Percentiles rank a stretch among this genome's conserved stretches.
phyloP scores from a whole-genome alignment of 23 red algal species.

The Gracilaria gracilis region DNA sequence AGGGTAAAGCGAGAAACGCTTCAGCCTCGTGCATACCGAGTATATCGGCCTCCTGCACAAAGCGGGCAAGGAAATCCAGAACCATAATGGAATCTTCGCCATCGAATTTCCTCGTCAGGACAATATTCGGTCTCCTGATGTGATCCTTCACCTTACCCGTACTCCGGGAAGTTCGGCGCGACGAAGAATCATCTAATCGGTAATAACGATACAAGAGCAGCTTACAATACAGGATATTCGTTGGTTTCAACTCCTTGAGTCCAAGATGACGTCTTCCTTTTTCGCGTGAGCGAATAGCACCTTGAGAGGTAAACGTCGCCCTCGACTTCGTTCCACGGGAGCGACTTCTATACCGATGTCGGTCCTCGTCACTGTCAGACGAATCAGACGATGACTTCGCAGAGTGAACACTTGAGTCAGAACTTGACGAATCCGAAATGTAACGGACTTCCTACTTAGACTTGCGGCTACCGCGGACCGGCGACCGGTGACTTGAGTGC shows the following conservation, averaged over 20 bases:
- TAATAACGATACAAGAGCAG: neutral
- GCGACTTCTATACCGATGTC: neutral
- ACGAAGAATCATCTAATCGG: neutral
- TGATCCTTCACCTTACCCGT: slow-evolving; percentile 6
- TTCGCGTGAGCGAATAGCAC: neutral
- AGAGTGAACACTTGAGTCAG: neutral
- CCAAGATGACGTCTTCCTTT: neutral
- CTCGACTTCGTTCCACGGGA: neutral
- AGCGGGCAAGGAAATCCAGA: slow-evolving; percentile 2
- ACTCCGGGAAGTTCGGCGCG: neutral
- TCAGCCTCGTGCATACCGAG: slow-evolving; percentile 15
- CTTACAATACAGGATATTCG: neutral
- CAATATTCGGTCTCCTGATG: neutral
- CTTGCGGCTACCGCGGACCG: neutral
- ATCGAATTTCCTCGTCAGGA: neutral
- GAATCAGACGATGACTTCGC: neutral
- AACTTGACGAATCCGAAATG: neutral
- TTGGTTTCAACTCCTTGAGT: neutral
- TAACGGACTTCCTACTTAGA: neutral
- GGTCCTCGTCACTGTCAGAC: neutral
- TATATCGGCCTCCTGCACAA: slow-evolving; percentile 11
- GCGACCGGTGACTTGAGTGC: neutral
- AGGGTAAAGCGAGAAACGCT: slow-evolving; percentile 6
- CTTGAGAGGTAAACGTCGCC: neutral
- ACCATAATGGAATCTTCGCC: slow-evolving; percentile 3